phyloP scores from a whole-genome alignment of 805 yeast genomes.

The Metschnikowia matae region DNA sequence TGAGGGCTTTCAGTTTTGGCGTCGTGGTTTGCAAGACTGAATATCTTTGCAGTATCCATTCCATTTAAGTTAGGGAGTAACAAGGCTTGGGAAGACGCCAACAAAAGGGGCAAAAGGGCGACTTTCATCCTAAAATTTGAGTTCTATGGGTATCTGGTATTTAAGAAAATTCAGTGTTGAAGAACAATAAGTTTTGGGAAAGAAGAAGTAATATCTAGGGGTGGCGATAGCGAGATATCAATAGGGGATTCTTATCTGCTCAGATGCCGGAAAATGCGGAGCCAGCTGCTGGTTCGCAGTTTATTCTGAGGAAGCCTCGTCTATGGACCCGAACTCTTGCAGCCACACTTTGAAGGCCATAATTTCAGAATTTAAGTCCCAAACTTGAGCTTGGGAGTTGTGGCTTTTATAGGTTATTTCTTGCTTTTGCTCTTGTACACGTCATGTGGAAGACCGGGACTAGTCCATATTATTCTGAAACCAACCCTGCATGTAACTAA shows the following conservation, averaged over 20 bases:
- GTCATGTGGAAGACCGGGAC: too few relatives aligned
- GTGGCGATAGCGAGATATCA: constrained; percentile 1
- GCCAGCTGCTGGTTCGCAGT: constrained; percentile 3
- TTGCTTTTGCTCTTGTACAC: too few relatives aligned
- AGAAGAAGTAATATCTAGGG: background rate
- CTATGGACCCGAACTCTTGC: background rate
- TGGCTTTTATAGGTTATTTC: background rate
- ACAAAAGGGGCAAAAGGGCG: constrained; percentile 1
- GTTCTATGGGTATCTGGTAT: background rate
- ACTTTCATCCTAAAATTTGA: constrained; percentile 3
- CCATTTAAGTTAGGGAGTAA: constrained; percentile 13
- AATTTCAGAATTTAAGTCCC: background rate
- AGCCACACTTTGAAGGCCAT: background rate
- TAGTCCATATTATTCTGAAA: too few relatives aligned
- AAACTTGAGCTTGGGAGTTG: background rate
- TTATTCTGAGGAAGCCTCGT: background rate
- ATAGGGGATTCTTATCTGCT: constrained; percentile 2
- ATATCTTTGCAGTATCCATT: constrained; percentile 8
- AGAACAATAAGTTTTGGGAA: background rate
- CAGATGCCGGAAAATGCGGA: constrained; percentile 4
- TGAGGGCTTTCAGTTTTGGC: background rate
- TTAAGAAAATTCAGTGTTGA: background rate
- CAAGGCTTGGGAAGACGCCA: constrained; percentile 10
- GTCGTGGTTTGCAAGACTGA: background rate
- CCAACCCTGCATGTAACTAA: too few relatives aligned